Percentiles rank a stretch among this genome's conserved stretches.
Evolutionary conservation across 2,329 filamentous ascomycete genomes (phyloP).

Genomic region (Colletotrichum tamarilloi): DNA sequence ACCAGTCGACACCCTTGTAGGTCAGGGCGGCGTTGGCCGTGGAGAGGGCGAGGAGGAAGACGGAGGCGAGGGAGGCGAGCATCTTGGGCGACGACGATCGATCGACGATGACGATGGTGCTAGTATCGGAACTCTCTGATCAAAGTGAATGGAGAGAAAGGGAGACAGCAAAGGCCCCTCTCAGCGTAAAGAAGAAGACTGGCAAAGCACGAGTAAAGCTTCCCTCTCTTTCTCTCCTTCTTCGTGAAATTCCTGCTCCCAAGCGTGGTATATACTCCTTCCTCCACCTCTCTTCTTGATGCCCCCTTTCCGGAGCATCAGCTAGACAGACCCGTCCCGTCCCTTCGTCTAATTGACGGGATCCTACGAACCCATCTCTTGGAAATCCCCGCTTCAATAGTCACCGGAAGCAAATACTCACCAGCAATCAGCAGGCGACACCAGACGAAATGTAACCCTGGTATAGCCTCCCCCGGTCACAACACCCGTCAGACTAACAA

Average conservation of each 20-base stretch:
- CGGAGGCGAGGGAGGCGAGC: slow-evolving; percentile 29
- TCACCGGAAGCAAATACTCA: neutral
- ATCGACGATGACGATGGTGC: neutral
- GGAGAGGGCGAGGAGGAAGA: slow-evolving; percentile 31
- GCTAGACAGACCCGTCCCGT: neutral
- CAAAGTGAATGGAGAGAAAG: neutral
- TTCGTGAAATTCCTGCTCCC: neutral
- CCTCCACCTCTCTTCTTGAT: neutral
- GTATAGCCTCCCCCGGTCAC: neutral
- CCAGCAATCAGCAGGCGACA: slow-evolving; percentile 11
- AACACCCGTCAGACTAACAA: neutral
- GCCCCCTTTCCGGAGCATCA: neutral
- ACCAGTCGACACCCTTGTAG: slow-evolving; percentile 78
- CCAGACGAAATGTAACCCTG: neutral
- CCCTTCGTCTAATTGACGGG: slow-evolving; percentile 31
- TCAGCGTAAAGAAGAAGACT: neutral
- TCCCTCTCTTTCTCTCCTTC: no score
- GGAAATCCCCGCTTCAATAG: slow-evolving; percentile 1
- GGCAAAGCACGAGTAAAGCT: neutral
- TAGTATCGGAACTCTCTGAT: neutral
- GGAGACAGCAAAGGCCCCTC: neutral
- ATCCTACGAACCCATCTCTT: slow-evolving; percentile 9
- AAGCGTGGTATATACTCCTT: slow-evolving; percentile 1
- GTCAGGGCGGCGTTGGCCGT: slow-evolving; percentile 59
- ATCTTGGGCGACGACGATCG: slow-evolving; percentile 21